Percentiles rank a stretch among this genome's conserved stretches.
Evolutionary conservation across 495 filamentous ascomycete genomes (phyloP).

Genomic region (Talaromyces nanjingensis): DNA sequence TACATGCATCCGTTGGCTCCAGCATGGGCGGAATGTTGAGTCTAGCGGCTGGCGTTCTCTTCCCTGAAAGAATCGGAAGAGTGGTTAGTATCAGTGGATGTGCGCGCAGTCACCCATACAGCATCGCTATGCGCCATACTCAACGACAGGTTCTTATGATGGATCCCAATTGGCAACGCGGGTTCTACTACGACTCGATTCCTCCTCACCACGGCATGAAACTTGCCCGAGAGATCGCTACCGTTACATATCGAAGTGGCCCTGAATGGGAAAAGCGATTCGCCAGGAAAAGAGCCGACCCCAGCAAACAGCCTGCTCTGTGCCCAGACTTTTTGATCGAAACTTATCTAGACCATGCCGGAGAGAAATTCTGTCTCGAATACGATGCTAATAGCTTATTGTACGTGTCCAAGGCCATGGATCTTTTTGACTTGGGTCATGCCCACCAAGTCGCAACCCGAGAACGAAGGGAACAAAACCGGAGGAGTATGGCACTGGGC

Average conservation of each 20-base stretch:
- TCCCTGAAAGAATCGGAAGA: slow-evolving; percentile 69
- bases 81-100: slow-evolving; percentile 91
- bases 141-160: slow-evolving; percentile 98
- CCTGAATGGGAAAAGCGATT: slow-evolving; percentile 98
- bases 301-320: slow-evolving; percentile 76
- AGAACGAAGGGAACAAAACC: slow-evolving; percentile 41
- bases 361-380: slow-evolving; percentile 97
- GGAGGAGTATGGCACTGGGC: slow-evolving; percentile 37
- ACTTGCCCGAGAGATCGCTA: slow-evolving; percentile 93
- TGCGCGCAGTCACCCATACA: slow-evolving; percentile 92
- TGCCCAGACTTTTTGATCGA: slow-evolving; percentile 98
- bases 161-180: slow-evolving; percentile 96
- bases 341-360: slow-evolving; percentile 96
- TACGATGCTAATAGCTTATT: slow-evolving; percentile 95
- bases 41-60: slow-evolving; percentile 81
- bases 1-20: slow-evolving; percentile 89
- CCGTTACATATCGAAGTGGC: slow-evolving; percentile 92
- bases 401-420: slow-evolving; percentile 98
- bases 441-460: slow-evolving; percentile 51
- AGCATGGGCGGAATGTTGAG: slow-evolving; percentile 99
- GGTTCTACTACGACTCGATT: slow-evolving; percentile 85
- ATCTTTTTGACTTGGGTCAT: slow-evolving; percentile 86
- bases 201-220: slow-evolving; percentile 97
- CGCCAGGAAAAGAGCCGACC: slow-evolving; percentile 79
- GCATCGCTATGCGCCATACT: slow-evolving; percentile 98